These are phyloP conservation scores for Metarhizium humberi DNA, from an alignment of 2,329 filamentous ascomycete species.

Conservation along the genomic window DNA sequence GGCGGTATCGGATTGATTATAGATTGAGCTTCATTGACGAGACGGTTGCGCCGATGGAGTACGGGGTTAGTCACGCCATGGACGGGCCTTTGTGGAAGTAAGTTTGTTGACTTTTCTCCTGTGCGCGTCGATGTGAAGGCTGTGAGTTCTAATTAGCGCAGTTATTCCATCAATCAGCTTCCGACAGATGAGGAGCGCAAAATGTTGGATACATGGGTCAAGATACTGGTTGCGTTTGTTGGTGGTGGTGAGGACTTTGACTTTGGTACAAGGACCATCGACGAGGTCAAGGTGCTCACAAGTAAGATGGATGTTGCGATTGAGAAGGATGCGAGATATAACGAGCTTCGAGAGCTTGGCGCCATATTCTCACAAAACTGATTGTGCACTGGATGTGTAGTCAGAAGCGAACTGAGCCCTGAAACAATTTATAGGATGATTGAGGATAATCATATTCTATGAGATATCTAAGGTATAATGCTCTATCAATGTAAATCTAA, in stretches of 20 bases:
- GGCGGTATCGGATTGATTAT: constrained; percentile 33
- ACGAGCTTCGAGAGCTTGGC: constrained; percentile 18
- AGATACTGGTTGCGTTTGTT: constrained; percentile 27
- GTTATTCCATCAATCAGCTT: constrained; percentile 29
- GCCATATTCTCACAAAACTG: constrained; percentile 12
- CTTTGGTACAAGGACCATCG: constrained; percentile 23
- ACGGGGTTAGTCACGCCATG: constrained; percentile 29
- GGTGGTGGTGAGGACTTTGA: constrained; percentile 17
- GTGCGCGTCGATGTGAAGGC: background rate
- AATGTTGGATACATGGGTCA: constrained; percentile 29
- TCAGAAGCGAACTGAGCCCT: no score
- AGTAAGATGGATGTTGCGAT: constrained; percentile 22
- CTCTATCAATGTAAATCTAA: no score
- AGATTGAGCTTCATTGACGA: constrained; percentile 31
- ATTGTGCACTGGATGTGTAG: background rate
- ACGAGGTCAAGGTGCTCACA: constrained; percentile 27
- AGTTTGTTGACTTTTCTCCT: constrained; percentile 8
- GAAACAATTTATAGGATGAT: no score
- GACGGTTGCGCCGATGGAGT: constrained; percentile 23
- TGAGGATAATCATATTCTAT: no score
- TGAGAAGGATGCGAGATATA: constrained; percentile 25
- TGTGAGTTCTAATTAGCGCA: background rate
- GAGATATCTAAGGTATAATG: no score
- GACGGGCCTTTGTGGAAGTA: constrained; percentile 34
- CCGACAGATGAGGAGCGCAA: constrained; percentile 22